Evolutionary conservation across 768 basidiomycete species (phyloP).

Genomic region (Pulveroboletus sp.): DNA sequence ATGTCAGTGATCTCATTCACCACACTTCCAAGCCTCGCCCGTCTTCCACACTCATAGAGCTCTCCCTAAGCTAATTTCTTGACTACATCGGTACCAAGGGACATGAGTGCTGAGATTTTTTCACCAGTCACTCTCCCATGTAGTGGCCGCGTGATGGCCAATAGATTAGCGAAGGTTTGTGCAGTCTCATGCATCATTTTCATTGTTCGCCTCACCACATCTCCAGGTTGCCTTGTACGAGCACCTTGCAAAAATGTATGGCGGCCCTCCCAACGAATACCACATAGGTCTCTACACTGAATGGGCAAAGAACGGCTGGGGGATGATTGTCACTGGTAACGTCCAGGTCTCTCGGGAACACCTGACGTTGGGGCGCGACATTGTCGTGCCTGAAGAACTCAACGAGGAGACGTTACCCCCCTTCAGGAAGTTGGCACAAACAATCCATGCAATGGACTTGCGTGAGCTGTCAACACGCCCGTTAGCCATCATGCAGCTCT

Average conservation of each 20-base stretch:
- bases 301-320: slow-evolving; percentile 80
- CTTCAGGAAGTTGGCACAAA: slow-evolving; percentile 45
- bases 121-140: slow-evolving; percentile 30
- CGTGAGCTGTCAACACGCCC: slow-evolving; percentile 7
- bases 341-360: slow-evolving; percentile 63
- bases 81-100: neutral
- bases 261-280: slow-evolving; percentile 65
- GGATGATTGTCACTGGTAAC: slow-evolving; percentile 86
- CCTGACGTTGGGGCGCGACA: slow-evolving; percentile 67
- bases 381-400: slow-evolving; percentile 49
- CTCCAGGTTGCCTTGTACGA: slow-evolving; percentile 87
- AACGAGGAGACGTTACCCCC: slow-evolving; percentile 42
- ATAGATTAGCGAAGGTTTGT: slow-evolving; percentile 52
- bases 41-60: neutral
- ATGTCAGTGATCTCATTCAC: neutral
- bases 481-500: slow-evolving; percentile 77
- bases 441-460: slow-evolving; percentile 40
- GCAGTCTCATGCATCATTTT: neutral
- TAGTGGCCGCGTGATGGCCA: slow-evolving; percentile 34
- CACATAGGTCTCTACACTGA: slow-evolving; percentile 63
- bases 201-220: neutral
- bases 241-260: slow-evolving; percentile 58
- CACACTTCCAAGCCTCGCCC: no score
- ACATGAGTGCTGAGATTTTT: slow-evolving; percentile 21
- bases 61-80: neutral